Evolutionary conservation across 192 early-diverging fungal genomes (phyloP), one percentile per base, ranked within the genome.

Genomic region (Allomyces macrogynus): DNA sequence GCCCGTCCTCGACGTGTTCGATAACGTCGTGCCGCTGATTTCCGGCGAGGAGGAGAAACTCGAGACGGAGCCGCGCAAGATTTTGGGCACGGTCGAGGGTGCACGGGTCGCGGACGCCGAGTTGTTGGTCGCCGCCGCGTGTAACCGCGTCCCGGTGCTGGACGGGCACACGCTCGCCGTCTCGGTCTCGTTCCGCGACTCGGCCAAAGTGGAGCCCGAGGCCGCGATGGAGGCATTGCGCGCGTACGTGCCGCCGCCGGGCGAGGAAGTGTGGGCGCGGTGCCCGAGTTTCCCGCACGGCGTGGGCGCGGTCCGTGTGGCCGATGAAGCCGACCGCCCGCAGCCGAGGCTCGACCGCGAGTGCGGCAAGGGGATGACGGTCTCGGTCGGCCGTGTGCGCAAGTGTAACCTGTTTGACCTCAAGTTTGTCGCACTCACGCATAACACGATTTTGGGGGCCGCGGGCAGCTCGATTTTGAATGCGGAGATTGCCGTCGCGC

Each of bases 41-140:
- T 76, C 80, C 42, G 95, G 95, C 64, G 95, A 98, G 72, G 95
- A 98, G 75, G 85, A 87, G 66, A 98, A 98, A 81, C 89, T 98
- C 80, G 95, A 98, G 74, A 88, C 74, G 27, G 95, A 98, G 75
- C 86, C 87, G 5, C 73, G 77, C 60, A 98, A 98, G 81, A 98
- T 98, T 65, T 74, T 98, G 42, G 92, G 92, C 61, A 76, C 71
- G 24, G 62, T 92, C 57, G 77, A 80, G 14, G 67, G 66, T 14
- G 76, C 75, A 40, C 82, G 66, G 10, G 73, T 72, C 64, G 68
- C 73, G 20, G 32, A 24, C 16, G 86, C 86, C 67, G 62, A 72
- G 8, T 73, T 79, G 23, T 73, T 86, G 44, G 88, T 98, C 23
- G 92, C 90, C 7, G 95, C 95, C 18, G 88, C 86, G 12, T 98